These are phyloP conservation scores for Hygrophila difformis DNA, from an alignment of 257 asterid genomes.

Conservation along the genomic window DNA sequence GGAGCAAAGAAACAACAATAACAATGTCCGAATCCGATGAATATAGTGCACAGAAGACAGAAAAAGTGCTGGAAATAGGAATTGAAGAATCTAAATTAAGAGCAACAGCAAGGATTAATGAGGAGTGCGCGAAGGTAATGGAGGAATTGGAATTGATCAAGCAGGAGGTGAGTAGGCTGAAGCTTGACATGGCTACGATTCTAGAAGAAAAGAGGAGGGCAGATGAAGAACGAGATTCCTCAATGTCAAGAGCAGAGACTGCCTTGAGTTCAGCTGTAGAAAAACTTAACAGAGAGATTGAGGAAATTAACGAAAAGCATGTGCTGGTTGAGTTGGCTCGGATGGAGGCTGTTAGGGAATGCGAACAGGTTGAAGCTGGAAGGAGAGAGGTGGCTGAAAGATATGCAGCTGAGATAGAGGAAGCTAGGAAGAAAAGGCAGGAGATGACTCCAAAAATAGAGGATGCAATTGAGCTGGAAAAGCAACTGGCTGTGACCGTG, in stretches of 20 bases:
- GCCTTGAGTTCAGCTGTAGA: conserved; percentile 25
- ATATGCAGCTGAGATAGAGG: conserved; percentile 36
- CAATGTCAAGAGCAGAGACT: conserved; percentile 24
- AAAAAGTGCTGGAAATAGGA: too few relatives aligned
- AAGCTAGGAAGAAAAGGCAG: conserved; percentile 29
- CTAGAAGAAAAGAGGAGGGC: conserved; percentile 54
- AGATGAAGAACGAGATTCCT: conserved; percentile 33
- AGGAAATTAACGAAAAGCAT: conserved; percentile 63
- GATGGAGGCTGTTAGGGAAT: conserved; percentile 72
- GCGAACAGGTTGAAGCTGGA: conserved; percentile 43
- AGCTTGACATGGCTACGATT: conserved; percentile 67
- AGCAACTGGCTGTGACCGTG: conserved; percentile 33
- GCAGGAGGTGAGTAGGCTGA: conserved; percentile 55
- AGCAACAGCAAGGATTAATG: conserved; percentile 21
- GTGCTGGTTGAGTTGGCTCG: conserved; percentile 86
- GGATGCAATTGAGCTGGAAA: conserved; percentile 32
- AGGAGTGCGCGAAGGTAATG: conserved; percentile 29
- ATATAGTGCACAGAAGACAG: too few relatives aligned
- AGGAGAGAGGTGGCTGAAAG: conserved; percentile 29
- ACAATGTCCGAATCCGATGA: too few relatives aligned
- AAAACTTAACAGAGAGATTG: conserved; percentile 47
- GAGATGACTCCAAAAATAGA: conserved; percentile 28
- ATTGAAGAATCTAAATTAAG: too few relatives aligned
- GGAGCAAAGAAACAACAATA: too few relatives aligned
- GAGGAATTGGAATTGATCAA: conserved; percentile 51